Percentiles rank a stretch among this genome's conserved stretches.
Conservation (phyloP, 352 stramenopile species). For the Thraustotheca clavata region DNA sequence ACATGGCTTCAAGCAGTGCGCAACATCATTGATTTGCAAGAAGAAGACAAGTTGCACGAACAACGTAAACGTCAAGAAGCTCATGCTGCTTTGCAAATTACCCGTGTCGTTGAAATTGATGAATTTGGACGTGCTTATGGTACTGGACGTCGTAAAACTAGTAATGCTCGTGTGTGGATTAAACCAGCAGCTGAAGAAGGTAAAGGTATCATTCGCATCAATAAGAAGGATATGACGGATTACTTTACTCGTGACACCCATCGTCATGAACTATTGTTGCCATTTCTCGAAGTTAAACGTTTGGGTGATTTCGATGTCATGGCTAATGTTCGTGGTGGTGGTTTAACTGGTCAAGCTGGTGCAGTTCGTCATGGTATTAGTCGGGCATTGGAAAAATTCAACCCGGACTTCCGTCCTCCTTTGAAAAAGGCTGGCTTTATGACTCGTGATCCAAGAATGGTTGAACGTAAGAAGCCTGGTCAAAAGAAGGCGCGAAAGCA, state of each 20-base stretch:
- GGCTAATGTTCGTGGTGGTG: constrained; percentile 88
- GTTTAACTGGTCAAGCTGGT: constrained; percentile 89
- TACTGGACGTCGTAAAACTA: constrained; percentile 91
- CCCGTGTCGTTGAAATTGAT: constrained; percentile 62
- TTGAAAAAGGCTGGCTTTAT: constrained; percentile 92
- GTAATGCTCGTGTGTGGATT: constrained; percentile 90
- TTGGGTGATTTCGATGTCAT: constrained; percentile 88
- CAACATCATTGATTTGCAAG: constrained; percentile 34
- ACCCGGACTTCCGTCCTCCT: constrained; percentile 84
- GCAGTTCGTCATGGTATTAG: constrained; percentile 91
- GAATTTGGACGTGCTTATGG: constrained; percentile 79
- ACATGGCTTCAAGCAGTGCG: constrained; percentile 77
- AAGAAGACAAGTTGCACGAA: constrained; percentile 41
- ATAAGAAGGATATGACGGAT: constrained; percentile 90
- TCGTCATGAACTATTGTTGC: constrained; percentile 82
- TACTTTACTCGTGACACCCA: constrained; percentile 89
- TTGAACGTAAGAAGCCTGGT: constrained; percentile 96
- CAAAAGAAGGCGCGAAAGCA: constrained; percentile 95
- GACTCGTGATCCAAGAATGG: constrained; percentile 91
- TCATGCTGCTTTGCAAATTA: constrained; percentile 64
- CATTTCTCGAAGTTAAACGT: constrained; percentile 59
- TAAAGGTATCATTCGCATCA: constrained; percentile 85
- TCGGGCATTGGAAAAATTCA: constrained; percentile 90
- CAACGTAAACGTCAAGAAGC: constrained; percentile 63
- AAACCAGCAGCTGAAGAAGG: constrained; percentile 70